Evolutionary conservation across 768 basidiomycete genomes (phyloP), one percentile per base, ranked within the genome.

Genomic region (Termitomyces sp.): DNA sequence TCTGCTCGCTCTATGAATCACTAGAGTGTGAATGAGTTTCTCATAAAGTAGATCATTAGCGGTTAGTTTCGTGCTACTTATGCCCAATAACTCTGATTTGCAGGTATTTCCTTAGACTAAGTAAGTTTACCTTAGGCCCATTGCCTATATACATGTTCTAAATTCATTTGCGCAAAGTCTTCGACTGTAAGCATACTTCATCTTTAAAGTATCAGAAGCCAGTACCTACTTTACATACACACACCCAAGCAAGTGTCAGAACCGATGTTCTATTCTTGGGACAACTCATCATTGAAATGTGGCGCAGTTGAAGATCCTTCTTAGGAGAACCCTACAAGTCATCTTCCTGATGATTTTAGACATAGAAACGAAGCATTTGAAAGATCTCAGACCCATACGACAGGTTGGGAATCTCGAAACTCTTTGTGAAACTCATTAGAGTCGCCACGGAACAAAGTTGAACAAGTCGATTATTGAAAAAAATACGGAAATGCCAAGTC

Each of bases 161-260:
- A n/a, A n/a, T n/a, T n/a, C n/a, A n/a, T n/a, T n/a, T n/a, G n/a
- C n/a, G n/a, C n/a, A n/a, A n/a, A n/a, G n/a, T n/a, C n/a, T n/a
- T n/a, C n/a, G n/a, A n/a, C n/a, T n/a, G n/a, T n/a, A n/a, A n/a
- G n/a, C n/a, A n/a, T n/a, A n/a, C n/a, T n/a, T n/a, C n/a, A n/a
- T n/a, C n/a, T n/a, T 22, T 10, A 20, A 24, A 20, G 7, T 14
- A 5, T 26, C 4, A 26, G 26, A 7, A n/a, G 20, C 2, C 26
- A 58, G 60, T 61, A 58, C 20, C 49, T 61, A 27, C 27, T 61
- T n/a, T 57, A 57, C 42, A n/a, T n/a, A n/a, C n/a, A n/a, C n/a
- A n/a, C n/a, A n/a, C n/a, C n/a, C n/a, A n/a, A n/a, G n/a, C n/a
- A n/a, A n/a, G 56, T 20, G 52, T 49, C 13, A 9, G 37, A 2